Evolutionary conservation across 805 yeast genomes (phyloP), one percentile per base, ranked within the genome.

Genomic region (Monosporozyma solicola): DNA sequence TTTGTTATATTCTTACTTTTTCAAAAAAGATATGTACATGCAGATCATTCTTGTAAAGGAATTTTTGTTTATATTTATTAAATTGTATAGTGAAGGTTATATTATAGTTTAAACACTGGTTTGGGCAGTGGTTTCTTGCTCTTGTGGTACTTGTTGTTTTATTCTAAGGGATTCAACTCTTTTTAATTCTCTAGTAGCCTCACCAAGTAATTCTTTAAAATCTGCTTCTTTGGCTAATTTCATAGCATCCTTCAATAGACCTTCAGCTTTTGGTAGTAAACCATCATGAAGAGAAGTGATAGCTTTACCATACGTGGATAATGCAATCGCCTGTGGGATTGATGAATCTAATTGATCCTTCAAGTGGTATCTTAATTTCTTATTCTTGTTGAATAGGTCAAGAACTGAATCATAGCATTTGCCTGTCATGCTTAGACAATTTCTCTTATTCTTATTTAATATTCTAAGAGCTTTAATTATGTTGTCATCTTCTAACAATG

Each of bases 271-370:
- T 2, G 73, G 76, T 53, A 78, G 73, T 10, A 82, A 70, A 0
- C 83, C 79, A 47, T 73, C 63, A 59, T 87, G 87, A n/a, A 84
- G 68, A 46, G 79, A 76, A 10, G 88, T 76, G 5, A 90, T 95
- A 1, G 97, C 98, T 43, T 87, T 73, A 0, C 96, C 95, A 63
- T 86, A 91, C 0, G 89, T 81, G 0, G 96, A 82, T 64, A 91
- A 73, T 0, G 95, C 94, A 44, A 85, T 81, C 1, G 86, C 80
- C 57, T 86, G 88, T 33, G 79, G 76, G 11, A 85, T 68, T 6
- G 72, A 69, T 10, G 67, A 65, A 48, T 74, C 77, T 24, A 77
- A 59, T 45, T 72, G 69, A 37, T 68, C 70, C 29, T 62, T 61
- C 47, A 63, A 57, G 47, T 67, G 67, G 54, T 62, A 68, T 51